A percentile compares a stretch with the other conserved stretches of the same genome.
Evolutionary conservation across 257 asterid genomes (phyloP).

Genomic region (Gentiana dahurica): DNA sequence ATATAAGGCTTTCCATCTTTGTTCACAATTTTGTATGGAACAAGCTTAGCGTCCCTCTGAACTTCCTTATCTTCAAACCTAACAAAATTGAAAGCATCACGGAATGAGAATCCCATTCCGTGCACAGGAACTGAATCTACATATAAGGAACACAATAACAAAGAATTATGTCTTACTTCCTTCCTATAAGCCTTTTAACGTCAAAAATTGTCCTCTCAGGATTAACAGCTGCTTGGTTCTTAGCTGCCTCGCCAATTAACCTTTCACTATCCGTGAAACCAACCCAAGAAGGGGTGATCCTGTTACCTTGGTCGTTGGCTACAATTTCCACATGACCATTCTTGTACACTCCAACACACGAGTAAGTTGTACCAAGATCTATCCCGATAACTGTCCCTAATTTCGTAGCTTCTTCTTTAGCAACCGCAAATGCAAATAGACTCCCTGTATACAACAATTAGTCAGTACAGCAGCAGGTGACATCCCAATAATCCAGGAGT

Average conservation of each 20-base stretch:
- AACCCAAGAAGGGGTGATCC: slow-evolving; percentile 80
- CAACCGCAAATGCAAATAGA: slow-evolving; percentile 32
- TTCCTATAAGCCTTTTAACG: slow-evolving; percentile 67
- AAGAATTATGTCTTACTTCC: slow-evolving; percentile 38
- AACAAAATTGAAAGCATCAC: not conserved
- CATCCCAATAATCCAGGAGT: not conserved
- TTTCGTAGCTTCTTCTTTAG: slow-evolving; percentile 51
- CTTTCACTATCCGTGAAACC: slow-evolving; percentile 60
- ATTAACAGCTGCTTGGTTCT: slow-evolving; percentile 63
- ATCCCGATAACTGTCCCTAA: slow-evolving; percentile 69
- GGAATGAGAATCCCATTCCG: slow-evolving; percentile 1
- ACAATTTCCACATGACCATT: slow-evolving; percentile 65
- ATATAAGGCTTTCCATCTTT: slow-evolving; percentile 74
- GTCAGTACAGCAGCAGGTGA: slow-evolving; percentile 4
- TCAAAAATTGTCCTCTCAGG: slow-evolving; percentile 72
- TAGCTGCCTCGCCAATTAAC: slow-evolving; percentile 76
- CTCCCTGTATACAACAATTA: slow-evolving; percentile 32
- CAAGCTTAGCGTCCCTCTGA: slow-evolving; percentile 66
- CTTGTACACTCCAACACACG: slow-evolving; percentile 78
- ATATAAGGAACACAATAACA: not conserved
- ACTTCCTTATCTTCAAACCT: slow-evolving; percentile 77
- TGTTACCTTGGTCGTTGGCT: slow-evolving; percentile 76
- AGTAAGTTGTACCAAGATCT: slow-evolving; percentile 68
- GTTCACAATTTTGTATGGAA: slow-evolving; percentile 67
- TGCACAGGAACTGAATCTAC: not conserved